phyloP scores from a whole-genome alignment of 2,329 filamentous ascomycete genomes.

The Arthrocladium fulminans region DNA sequence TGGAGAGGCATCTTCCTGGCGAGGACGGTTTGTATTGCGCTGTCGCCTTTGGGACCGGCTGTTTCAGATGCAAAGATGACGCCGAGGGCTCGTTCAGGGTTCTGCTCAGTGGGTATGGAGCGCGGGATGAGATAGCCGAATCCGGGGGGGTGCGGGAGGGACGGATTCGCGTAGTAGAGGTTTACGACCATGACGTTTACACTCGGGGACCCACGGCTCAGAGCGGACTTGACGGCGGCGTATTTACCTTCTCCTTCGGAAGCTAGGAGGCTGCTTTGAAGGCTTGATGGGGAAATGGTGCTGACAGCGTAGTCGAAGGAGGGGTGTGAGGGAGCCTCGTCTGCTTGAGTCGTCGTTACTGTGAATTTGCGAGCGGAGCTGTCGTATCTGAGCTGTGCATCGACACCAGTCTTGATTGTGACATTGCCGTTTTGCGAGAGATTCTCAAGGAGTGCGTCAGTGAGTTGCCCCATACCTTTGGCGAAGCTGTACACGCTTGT shows the following conservation, averaged over 20 bases:
- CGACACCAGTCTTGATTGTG: constrained; percentile 36
- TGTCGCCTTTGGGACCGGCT: constrained; percentile 23
- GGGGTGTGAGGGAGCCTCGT: constrained; percentile 3
- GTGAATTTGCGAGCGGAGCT: constrained; percentile 11
- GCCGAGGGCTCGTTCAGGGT: constrained; percentile 75
- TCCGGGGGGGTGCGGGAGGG: constrained; percentile 55
- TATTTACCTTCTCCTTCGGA: constrained; percentile 4
- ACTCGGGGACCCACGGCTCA: constrained; percentile 32
- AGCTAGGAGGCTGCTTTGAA: constrained; percentile 11
- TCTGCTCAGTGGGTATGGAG: constrained; percentile 58
- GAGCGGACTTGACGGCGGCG: constrained; percentile 13
- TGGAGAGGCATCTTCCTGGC: background rate
- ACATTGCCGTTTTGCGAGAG: constrained; percentile 51
- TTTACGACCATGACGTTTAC: constrained; percentile 90
- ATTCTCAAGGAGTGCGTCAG: constrained; percentile 44
- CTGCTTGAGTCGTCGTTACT: constrained; percentile 21
- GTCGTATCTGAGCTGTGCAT: constrained; percentile 30
- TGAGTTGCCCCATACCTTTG: constrained; percentile 56
- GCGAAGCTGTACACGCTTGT: constrained; percentile 36
- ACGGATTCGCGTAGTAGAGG: constrained; percentile 63
- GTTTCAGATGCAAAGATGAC: constrained; percentile 83
- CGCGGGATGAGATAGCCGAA: constrained; percentile 90
- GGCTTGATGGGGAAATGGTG: constrained; percentile 17
- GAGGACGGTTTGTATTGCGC: background rate
- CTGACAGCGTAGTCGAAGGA: constrained; percentile 25